Conservation (phyloP, 2,329 filamentous ascomycete genomes). For the Massarina eburnea region DNA sequence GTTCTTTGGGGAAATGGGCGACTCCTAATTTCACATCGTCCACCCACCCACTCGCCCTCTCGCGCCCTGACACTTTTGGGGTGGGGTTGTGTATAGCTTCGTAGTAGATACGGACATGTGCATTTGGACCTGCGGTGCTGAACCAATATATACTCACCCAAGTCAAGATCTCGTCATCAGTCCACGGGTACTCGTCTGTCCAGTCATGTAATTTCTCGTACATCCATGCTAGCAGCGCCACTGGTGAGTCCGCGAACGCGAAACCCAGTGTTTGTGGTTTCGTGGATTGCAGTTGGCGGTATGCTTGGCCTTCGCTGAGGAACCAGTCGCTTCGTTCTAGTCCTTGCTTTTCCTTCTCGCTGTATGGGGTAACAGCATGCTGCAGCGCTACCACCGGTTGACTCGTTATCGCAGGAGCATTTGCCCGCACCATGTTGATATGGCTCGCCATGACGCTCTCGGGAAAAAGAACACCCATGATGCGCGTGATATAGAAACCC, state of each 20-base stretch:
- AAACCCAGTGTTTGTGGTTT: conserved; percentile 75
- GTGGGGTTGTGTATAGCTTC: conserved; percentile 55
- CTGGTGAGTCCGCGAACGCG: conserved; percentile 67
- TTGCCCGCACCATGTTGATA: conserved; percentile 60
- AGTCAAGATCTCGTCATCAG: conserved; percentile 72
- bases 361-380: conserved; percentile 59
- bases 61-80: conserved; percentile 27
- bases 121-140: conserved; percentile 67
- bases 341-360: conserved; percentile 53
- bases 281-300: conserved; percentile 63
- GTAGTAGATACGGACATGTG: conserved; percentile 72
- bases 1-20: conserved; percentile 61
- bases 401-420: conserved; percentile 40
- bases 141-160: conserved; percentile 77
- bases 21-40: conserved; percentile 54
- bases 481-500: conserved; percentile 67
- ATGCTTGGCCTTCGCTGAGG: conserved; percentile 57
- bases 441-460: conserved; percentile 61
- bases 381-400: conserved; percentile 61
- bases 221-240: conserved; percentile 74
- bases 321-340: conserved; percentile 62
- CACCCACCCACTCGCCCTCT: conserved; percentile 47
- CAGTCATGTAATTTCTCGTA: conserved; percentile 80
- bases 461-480: conserved; percentile 63
- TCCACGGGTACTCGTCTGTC: conserved; percentile 73